Base-by-base conservation (phyloP, 2,329 filamentous ascomycete genomes). In the Sodiomyces alkalinus region DNA sequence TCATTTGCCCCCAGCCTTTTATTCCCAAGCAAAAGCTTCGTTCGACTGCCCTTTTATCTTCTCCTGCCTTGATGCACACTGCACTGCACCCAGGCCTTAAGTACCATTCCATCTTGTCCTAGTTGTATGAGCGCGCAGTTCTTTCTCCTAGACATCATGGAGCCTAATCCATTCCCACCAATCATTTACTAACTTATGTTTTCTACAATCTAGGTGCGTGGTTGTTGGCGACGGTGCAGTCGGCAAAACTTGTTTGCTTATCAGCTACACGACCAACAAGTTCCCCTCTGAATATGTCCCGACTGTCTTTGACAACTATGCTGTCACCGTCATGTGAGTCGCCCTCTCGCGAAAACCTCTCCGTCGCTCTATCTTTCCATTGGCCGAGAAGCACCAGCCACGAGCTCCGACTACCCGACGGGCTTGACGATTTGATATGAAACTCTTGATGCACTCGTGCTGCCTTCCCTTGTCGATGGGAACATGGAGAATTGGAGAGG, bases 271-370 rank as follows among this genome's bases (percentile, higher is more conserved):
- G 40, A 98, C 90, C 40, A 98, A 98, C 70, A 96, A 96, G 50
- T 98, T 98, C 57, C 90, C 90, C 19, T 94, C 86, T 47, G 90
- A 98, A 86, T 98, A 98, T 57, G 90, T 98, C 33, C 90, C 90
- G 29, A 98, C 90, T 17, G 90, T 98, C 39, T 98, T 98, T 58
- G 90, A 98, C 59, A 98, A 98, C 62, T 98, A 98, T 70, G 90
- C 90, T 33, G 90, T 98, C 53, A 98, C 90, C 41, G 90, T 98
- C 43, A 98, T 98, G 90, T 94, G 69, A 76, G 85, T 77, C 32
- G 35, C 44, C 23, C 15, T 25, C 23, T 25, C 12, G n/a, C n/a
- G n/a, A n/a, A n/a, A n/a, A n/a, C n/a, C n/a, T n/a, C n/a, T n/a
- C n/a, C n/a, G n/a, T n/a, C n/a, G n/a, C n/a, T n/a, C n/a, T n/a